These are phyloP conservation scores for Fusarium goolgardi DNA, from an alignment of 2,329 filamentous ascomycete species.

Conservation along the genomic window DNA sequence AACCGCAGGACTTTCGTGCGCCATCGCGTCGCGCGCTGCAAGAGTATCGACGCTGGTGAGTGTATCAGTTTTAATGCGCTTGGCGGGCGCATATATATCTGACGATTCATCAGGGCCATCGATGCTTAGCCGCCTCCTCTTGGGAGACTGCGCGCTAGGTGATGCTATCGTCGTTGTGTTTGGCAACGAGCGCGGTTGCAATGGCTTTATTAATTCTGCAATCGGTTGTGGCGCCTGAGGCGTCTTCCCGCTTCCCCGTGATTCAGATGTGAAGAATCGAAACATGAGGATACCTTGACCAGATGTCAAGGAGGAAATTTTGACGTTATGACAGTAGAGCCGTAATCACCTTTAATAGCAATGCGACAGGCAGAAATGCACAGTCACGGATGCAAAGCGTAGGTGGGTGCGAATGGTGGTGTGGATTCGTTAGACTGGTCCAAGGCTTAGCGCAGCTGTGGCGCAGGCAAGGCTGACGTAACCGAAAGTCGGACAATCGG, in stretches of 20 bases:
- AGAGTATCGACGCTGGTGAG: conserved; percentile 41
- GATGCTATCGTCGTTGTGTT: conserved; percentile 44
- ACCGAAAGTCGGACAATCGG: conserved; percentile 48
- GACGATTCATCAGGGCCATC: conserved; percentile 48
- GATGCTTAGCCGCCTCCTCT: conserved; percentile 55
- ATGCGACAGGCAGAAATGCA: conserved; percentile 39
- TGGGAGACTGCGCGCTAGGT: conserved; percentile 50
- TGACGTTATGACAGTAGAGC: conserved; percentile 32
- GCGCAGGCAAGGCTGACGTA: conserved; percentile 51
- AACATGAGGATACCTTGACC: conserved; percentile 66
- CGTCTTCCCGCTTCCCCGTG: conserved; percentile 66
- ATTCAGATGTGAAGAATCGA: conserved; percentile 69
- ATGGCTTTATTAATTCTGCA: conserved; percentile 48
- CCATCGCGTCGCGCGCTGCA: conserved; percentile 37
- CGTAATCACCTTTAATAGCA: conserved; percentile 30
- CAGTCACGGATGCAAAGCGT: conserved; percentile 6
- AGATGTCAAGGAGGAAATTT: conserved; percentile 38
- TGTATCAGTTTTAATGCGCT: conserved; percentile 57
- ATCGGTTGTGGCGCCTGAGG: conserved; percentile 58
- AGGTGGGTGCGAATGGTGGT: conserved; percentile 26
- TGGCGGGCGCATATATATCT: conserved; percentile 49
- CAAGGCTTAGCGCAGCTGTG: conserved; percentile 28
- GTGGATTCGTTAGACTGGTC: conserved; percentile 17
- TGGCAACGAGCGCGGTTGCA: conserved; percentile 50
- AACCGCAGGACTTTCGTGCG: conserved; percentile 33